phyloP scores from a whole-genome alignment of 2,329 filamentous ascomycete genomes.

The Alternaria burnsii region DNA sequence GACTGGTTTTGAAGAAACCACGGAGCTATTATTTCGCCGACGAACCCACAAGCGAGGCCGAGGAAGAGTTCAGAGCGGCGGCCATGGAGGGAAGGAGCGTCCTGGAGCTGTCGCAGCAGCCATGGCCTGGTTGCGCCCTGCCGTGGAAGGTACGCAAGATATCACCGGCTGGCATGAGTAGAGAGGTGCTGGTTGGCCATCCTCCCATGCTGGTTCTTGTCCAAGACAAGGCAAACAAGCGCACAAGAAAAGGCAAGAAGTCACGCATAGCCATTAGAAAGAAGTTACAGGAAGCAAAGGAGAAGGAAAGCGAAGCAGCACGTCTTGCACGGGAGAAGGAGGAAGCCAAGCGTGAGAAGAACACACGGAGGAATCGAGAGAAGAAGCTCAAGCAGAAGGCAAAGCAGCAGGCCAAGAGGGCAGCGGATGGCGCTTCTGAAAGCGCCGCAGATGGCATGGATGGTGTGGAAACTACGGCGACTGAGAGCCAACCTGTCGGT shows the following conservation, averaged over 20 bases:
- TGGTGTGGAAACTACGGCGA: background rate
- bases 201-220: conserved; percentile 30
- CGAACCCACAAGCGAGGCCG: conserved; percentile 33
- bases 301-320: conserved; percentile 36
- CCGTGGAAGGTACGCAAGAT: conserved; percentile 48
- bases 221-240: conserved; percentile 35
- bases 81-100: conserved; percentile 43
- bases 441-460: conserved; percentile 8
- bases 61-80: conserved; percentile 31
- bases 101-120: conserved; percentile 36
- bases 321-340: conserved; percentile 43
- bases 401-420: conserved; percentile 46
- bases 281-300: conserved; percentile 38
- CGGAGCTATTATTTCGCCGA: conserved; percentile 48
- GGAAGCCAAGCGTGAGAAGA: conserved; percentile 47
- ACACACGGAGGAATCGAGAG: conserved; percentile 47
- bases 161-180: conserved; percentile 41
- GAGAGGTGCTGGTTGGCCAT: conserved; percentile 42
- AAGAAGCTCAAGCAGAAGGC: conserved; percentile 52
- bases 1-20: conserved; percentile 42
- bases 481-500: background rate
- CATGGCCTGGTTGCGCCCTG: conserved; percentile 47
- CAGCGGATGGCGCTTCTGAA: conserved; percentile 9
- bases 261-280: conserved; percentile 45
- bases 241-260: conserved; percentile 48